Evolutionary conservation across 2,329 filamentous ascomycete genomes (phyloP).

Genomic region (Sodiomyces alkalinus): DNA sequence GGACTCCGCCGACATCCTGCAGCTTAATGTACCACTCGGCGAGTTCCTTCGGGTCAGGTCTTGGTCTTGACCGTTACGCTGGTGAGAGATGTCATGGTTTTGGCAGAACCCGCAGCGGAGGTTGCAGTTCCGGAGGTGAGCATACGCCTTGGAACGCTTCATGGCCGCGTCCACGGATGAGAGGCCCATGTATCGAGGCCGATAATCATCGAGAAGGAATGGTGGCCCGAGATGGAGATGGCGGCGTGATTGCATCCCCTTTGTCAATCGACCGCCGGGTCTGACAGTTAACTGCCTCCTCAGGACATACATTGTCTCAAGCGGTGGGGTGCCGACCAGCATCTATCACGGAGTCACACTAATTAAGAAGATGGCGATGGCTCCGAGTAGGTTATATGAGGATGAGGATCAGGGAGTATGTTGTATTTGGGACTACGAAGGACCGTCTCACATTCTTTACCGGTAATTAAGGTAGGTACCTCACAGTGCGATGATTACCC

Average conservation of each 20-base stretch:
- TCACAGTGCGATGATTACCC: too few species aligned
- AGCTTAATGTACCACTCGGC: slow-evolving; percentile 74
- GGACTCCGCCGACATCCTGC: slow-evolving; percentile 63
- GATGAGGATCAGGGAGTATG: too few species aligned
- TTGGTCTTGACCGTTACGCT: slow-evolving; percentile 65
- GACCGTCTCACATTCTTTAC: too few species aligned
- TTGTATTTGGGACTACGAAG: too few species aligned
- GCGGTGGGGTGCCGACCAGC: too few species aligned
- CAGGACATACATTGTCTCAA: too few species aligned
- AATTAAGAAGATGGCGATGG: too few species aligned
- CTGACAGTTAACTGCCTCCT: too few species aligned
- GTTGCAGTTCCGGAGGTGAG: slow-evolving; percentile 65
- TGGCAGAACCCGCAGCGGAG: slow-evolving; percentile 65
- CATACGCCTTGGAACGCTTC: slow-evolving; percentile 60
- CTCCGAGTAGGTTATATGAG: too few species aligned
- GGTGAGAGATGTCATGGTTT: slow-evolving; percentile 72
- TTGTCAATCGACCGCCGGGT: background rate
- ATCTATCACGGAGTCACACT: too few species aligned
- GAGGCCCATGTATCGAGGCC: slow-evolving; percentile 55
- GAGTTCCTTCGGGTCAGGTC: slow-evolving; percentile 66
- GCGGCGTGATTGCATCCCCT: slow-evolving; percentile 2
- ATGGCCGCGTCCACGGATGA: slow-evolving; percentile 52
- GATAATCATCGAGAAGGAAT: slow-evolving; percentile 62
- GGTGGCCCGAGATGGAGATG: slow-evolving; percentile 40
- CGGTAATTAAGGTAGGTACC: too few species aligned